Evolutionary conservation across 306 rosid genomes (phyloP).

Genomic region (Urtica urens): DNA sequence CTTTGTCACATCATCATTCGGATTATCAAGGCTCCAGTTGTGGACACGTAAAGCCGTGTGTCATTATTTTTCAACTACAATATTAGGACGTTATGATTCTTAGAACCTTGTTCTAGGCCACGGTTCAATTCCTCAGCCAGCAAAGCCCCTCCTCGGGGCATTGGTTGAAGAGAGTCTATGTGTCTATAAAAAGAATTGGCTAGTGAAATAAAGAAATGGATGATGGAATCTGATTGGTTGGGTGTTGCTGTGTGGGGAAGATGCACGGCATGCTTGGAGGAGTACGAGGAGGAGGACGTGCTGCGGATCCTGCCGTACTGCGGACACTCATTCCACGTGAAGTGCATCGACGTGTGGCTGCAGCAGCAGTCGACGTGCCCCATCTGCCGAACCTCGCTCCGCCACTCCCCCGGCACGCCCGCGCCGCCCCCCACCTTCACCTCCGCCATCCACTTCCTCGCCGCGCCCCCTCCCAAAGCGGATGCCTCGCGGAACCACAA

Average conservation of each 20-base stretch:
- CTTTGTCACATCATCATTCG: no score
- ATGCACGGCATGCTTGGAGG: conserved; percentile 77
- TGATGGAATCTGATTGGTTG: conserved; percentile 17
- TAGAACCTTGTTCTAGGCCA: no score
- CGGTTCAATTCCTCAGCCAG: no score
- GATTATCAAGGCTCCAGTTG: no score
- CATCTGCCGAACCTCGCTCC: conserved; percentile 72
- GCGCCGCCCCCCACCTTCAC: conserved; percentile 61
- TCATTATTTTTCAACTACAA: no score
- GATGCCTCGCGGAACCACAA: no score
- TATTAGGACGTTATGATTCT: no score
- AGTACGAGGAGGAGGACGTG: conserved; percentile 58
- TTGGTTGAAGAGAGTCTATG: background rate
- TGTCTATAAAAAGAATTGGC: background rate
- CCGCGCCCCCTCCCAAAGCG: no score
- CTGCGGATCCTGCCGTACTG: conserved; percentile 83
- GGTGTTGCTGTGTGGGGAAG: conserved; percentile 27
- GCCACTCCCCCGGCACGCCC: conserved; percentile 39
- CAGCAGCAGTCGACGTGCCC: conserved; percentile 89
- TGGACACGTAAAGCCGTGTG: no score
- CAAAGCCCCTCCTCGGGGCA: no score
- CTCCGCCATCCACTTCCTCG: conserved; percentile 43
- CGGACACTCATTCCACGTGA: conserved; percentile 77
- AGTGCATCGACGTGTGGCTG: conserved; percentile 91
- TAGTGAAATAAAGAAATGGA: background rate